Evolutionary conservation across 1,139 yeast genomes (phyloP).

Genomic region (Pichia sp.): DNA sequence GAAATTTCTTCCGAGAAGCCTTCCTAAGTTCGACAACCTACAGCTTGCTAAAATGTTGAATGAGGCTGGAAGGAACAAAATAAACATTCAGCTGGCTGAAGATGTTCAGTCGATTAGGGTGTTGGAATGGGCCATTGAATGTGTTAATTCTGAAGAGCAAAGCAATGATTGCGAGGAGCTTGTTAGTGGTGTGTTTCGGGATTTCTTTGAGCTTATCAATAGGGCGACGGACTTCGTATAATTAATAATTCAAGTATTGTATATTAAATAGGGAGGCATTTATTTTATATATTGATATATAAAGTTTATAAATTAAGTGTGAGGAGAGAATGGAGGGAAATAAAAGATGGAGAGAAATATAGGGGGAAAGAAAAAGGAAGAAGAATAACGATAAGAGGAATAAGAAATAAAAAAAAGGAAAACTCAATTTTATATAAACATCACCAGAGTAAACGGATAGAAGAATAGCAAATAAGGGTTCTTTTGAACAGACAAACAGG

Average conservation of each 20-base stretch:
- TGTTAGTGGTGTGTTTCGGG: neutral
- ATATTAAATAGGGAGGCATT: neutral
- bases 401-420: neutral
- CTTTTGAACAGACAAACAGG: neutral
- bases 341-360: neutral
- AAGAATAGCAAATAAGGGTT: neutral
- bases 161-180: neutral
- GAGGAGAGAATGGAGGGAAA: neutral
- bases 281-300: conserved; percentile 1
- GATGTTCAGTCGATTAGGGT: neutral
- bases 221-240: neutral
- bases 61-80: neutral
- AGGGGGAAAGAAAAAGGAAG: neutral
- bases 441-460: neutral
- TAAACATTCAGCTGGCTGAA: neutral
- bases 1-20: neutral
- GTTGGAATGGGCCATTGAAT: neutral
- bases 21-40: neutral
- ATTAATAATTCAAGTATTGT: too few species aligned
- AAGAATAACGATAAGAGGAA: neutral
- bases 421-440: neutral
- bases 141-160: neutral
- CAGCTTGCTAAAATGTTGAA: neutral
- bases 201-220: neutral
- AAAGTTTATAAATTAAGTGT: conserved; percentile 1